Evolutionary conservation across 257 asterid genomes (phyloP).

Genomic region (Scutellaria minor): DNA sequence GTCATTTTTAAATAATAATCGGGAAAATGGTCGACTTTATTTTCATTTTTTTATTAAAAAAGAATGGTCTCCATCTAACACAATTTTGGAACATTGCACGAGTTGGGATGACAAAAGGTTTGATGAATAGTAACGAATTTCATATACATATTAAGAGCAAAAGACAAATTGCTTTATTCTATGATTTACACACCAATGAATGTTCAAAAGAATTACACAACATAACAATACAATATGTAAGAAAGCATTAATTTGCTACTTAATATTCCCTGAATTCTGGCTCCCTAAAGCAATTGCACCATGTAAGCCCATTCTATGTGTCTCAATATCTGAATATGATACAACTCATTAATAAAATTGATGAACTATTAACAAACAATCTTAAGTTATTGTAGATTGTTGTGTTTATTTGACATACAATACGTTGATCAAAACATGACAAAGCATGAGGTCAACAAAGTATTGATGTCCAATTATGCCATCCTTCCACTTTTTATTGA

Average conservation of each 20-base stretch:
- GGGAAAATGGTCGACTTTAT: too few relatives aligned
- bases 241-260: too few relatives aligned
- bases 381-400: too few relatives aligned
- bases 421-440: conserved; percentile 73
- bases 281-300: neutral
- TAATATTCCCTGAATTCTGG: neutral
- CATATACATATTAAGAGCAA: neutral
- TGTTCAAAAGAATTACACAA: conserved; percentile 23
- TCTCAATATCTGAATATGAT: too few relatives aligned
- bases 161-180: neutral
- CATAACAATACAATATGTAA: neutral
- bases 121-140: neutral
- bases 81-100: neutral
- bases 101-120: neutral
- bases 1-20: too few relatives aligned
- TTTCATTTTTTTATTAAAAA: neutral
- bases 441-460: conserved; percentile 91
- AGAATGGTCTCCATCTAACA: neutral
- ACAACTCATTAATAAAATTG: too few relatives aligned
- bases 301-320: too few relatives aligned
- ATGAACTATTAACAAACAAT: too few relatives aligned
- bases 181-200: conserved; percentile 23
- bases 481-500: conserved; percentile 78
- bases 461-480: conserved; percentile 91
- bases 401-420: conserved; percentile 44